phyloP scores from a whole-genome alignment of 805 yeast genomes.

The Ogataea salicorniae region DNA sequence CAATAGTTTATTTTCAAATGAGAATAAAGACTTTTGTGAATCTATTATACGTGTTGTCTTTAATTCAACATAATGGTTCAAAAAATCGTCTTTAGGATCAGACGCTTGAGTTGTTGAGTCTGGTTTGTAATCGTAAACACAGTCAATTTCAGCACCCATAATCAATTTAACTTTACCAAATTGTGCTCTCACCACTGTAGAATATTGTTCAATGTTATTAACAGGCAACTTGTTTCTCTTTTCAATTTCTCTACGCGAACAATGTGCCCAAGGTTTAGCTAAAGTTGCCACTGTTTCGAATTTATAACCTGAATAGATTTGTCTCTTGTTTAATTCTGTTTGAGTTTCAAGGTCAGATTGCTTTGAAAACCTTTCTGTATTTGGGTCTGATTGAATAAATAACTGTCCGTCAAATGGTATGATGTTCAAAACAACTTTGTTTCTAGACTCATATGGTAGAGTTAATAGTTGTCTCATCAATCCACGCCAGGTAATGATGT shows the following conservation, averaged over 20 bases:
- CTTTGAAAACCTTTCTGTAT: constrained; percentile 28
- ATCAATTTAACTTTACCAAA: constrained; percentile 66
- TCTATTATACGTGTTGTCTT: constrained; percentile 62
- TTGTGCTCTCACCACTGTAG: constrained; percentile 79
- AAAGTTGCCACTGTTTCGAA: constrained; percentile 79
- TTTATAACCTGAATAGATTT: constrained; percentile 71
- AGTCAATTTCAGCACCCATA: constrained; percentile 89
- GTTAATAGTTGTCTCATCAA: constrained; percentile 68
- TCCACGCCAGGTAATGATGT: constrained; percentile 83
- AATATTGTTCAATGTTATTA: constrained; percentile 70
- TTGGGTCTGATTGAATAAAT: constrained; percentile 46
- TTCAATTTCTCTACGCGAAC: constrained; percentile 64
- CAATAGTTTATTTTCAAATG: constrained; percentile 72
- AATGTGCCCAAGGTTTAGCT: constrained; percentile 67
- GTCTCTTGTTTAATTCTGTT: constrained; percentile 31
- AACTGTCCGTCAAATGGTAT: constrained; percentile 72
- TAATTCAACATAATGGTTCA: constrained; percentile 77
- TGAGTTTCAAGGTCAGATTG: constrained; percentile 25
- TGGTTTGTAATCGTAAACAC: constrained; percentile 79
- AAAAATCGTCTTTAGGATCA: constrained; percentile 35
- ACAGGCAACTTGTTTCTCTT: constrained; percentile 55
- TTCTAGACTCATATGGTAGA: constrained; percentile 54
- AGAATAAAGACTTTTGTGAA: constrained; percentile 50
- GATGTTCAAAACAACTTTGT: constrained; percentile 56
- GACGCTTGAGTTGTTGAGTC: neutral